These are phyloP conservation scores for Lipomyces yamanashiensis DNA, from an alignment of 805 yeast species.

Conservation along the genomic window DNA sequence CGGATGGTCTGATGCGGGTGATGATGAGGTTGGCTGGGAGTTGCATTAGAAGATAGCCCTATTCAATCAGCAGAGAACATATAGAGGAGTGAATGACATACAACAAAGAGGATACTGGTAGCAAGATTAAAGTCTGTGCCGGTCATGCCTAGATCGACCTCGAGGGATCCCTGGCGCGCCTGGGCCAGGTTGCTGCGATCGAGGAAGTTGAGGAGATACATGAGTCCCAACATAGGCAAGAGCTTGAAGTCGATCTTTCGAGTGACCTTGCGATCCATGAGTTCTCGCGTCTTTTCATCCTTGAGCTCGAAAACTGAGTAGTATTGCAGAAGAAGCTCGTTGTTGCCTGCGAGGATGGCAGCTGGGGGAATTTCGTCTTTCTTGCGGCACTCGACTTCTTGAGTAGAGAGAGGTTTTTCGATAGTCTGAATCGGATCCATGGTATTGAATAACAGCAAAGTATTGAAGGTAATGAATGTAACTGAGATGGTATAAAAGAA, in stretches of 20 bases:
- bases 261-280: conserved; percentile 16
- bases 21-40: conserved; percentile 37
- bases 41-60: conserved; percentile 39
- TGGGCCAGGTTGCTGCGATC: conserved; percentile 55
- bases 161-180: conserved; percentile 53
- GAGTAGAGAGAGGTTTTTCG: conserved; percentile 1
- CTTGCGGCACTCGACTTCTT: not conserved
- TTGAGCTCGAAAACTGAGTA: conserved; percentile 19
- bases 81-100: conserved; percentile 49
- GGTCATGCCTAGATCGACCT: conserved; percentile 47
- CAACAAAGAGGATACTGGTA: conserved; percentile 51
- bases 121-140: conserved; percentile 53
- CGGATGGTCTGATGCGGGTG: conserved; percentile 46
- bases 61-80: conserved; percentile 22
- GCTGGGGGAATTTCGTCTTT: conserved; percentile 4
- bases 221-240: conserved; percentile 37
- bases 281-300: conserved; percentile 23
- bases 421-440: not conserved
- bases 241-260: conserved; percentile 37
- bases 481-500: not conserved
- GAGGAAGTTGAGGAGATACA: conserved; percentile 45
- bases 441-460: not conserved
- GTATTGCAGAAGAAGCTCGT: not conserved
- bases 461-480: too few relatives aligned
- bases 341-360: conserved; percentile 1